Evolutionary conservation across 1,284 basidiomycete species (phyloP), one percentile per base, ranked within the genome.

Genomic region (Moniliophthora roreri): DNA sequence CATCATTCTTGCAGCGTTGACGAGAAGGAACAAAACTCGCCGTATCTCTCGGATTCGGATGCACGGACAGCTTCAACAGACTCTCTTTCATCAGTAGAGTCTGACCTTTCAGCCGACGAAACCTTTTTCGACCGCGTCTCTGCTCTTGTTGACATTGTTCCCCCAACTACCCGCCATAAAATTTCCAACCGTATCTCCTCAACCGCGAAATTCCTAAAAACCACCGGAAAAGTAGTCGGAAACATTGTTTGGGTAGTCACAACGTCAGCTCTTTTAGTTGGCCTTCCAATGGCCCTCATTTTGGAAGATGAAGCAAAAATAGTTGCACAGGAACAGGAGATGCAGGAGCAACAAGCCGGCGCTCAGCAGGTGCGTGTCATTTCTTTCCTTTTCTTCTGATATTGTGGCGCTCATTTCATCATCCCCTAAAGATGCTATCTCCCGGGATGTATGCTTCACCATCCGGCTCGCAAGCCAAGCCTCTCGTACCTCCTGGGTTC

Each of bases 241-340:
- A 94, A 91, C 67, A 73, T 95, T 64, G 90, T 94, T 50, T 99
- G 96, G 96, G 83, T 98, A 59, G 79, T 96, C 66, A 96, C 93
- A 54, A 99, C 96, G 15, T 93, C 89, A 45, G 94, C 95, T 0
- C 78, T 99, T 47, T 83, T 99, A 55, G 88, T 99, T 48, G 97
- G 93, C 6, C 79, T 99, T 47, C 96, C 96, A 24, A 81, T 98
- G 60, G 94, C 95, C 1, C 80, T 99, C 60, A 90, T 88, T 53
- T 81, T 98, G 59, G 96, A 99, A 73, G 96, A 97, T 72, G 96
- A 99, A 76, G 89, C 91, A 48, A 93, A 94, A 73, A 84, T 97
- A 56, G 89, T 95, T 4, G 87, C 89, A 53, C 95, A 98, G 74
- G 96, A 99, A 75, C 89, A 92, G 75, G 95, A 98, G 72, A 87